These are phyloP conservation scores for Penicillium sp. DNA, from an alignment of 2,329 filamentous ascomycete genomes.

Conservation along the genomic window DNA sequence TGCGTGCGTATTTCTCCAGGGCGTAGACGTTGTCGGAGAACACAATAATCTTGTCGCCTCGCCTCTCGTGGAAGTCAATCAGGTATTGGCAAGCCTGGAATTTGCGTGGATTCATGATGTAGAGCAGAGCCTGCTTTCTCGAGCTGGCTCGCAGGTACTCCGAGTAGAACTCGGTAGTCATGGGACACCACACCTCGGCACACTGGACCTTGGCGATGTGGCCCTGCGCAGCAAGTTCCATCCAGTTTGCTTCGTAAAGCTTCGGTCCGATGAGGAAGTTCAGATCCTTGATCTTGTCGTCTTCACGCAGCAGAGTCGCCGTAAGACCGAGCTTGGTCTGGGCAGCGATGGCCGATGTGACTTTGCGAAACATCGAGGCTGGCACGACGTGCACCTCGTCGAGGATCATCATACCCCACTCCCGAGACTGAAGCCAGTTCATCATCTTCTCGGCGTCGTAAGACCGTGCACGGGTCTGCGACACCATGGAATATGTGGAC, in stretches of 20 bases:
- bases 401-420: constrained; percentile 97
- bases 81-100: constrained; percentile 97
- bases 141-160: constrained; percentile 79
- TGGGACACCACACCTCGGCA: constrained; percentile 98
- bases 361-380: constrained; percentile 92
- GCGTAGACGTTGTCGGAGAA: constrained; percentile 98
- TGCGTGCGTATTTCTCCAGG: constrained; percentile 78
- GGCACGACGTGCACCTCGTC: constrained; percentile 99
- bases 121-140: constrained; percentile 69
- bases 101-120: constrained; percentile 97
- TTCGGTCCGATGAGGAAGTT: constrained; percentile 98
- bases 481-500: constrained; percentile 99
- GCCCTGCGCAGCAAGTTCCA: constrained; percentile 94
- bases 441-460: constrained; percentile 97
- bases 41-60: constrained; percentile 97
- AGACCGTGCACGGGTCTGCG: constrained; percentile 79
- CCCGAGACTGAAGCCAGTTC: constrained; percentile 82
- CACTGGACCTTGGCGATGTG: constrained; percentile 98
- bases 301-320: constrained; percentile 89
- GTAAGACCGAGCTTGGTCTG: constrained; percentile 95
- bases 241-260: constrained; percentile 98
- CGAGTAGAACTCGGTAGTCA: constrained; percentile 97
- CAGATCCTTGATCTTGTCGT: constrained; percentile 96
- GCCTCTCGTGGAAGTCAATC: constrained; percentile 95
- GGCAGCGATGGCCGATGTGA: constrained; percentile 89